Conservation (phyloP, 2,329 filamentous ascomycete species). For the Fusarium sacchari region DNA sequence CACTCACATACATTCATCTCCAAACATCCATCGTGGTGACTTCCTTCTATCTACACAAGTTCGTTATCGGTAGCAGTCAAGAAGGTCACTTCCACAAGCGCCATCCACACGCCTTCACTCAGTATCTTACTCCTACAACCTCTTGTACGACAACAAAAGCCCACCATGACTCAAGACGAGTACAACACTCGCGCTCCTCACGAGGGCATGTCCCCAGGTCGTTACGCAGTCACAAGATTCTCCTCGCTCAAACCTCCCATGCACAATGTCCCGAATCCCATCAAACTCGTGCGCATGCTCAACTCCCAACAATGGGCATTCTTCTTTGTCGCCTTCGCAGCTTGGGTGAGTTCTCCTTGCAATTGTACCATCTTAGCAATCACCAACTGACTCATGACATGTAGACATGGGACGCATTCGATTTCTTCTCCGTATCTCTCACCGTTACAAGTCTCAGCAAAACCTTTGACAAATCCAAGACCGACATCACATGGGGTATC, state of each 20-base stretch:
- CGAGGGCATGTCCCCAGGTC: slow-evolving; percentile 59
- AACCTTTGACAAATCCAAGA: slow-evolving; percentile 62
- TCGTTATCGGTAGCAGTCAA: background rate
- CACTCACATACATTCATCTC: background rate
- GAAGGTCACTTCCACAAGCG: background rate
- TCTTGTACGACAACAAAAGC: background rate
- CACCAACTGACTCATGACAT: background rate
- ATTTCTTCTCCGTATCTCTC: slow-evolving; percentile 73
- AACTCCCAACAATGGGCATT: slow-evolving; percentile 64
- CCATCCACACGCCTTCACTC: background rate
- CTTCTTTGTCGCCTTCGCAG: slow-evolving; percentile 64
- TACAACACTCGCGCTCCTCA: slow-evolving; percentile 54
- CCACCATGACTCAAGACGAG: slow-evolving; percentile 40
- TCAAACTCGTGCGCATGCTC: slow-evolving; percentile 60
- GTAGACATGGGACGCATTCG: slow-evolving; percentile 71
- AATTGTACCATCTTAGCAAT: accelerated
- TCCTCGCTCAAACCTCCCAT: slow-evolving; percentile 67
- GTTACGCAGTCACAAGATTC: slow-evolving; percentile 63
- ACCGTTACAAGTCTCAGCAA: slow-evolving; percentile 64
- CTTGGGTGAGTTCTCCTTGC: slow-evolving; percentile 58
- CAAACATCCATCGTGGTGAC: background rate
- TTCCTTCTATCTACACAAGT: background rate
- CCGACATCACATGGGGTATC: slow-evolving; percentile 72
- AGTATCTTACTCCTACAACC: background rate
- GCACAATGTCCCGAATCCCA: slow-evolving; percentile 63